Evolutionary conservation across 176 grass and related monocot species (phyloP), one percentile per base, ranked within the genome.

Genomic region (Avena insularis): DNA sequence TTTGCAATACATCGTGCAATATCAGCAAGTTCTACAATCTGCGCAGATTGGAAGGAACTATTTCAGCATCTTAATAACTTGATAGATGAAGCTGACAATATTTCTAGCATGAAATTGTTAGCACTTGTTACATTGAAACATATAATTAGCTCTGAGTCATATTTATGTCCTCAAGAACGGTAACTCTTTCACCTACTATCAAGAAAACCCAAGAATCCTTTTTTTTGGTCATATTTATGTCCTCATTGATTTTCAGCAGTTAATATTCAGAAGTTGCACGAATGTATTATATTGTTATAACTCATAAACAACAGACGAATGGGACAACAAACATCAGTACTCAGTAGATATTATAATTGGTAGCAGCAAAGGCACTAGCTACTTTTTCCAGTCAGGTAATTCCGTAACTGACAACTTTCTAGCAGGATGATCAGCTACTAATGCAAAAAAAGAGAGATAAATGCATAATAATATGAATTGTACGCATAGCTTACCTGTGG

Each of bases 21-120:
- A 94, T 99, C 97, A 90, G 97, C 97, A 89, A 99, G 94, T 90
- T 99, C 94, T 79, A 75, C 83, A 74, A 99, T 96, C 97, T 99
- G 83, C 88, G 89, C 38, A 87, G 10, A 80, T 88, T 83, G 60
- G 75, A 68, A 19, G 56, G 84, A 48, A 54, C 79, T 64, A 77
- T 57, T 36, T 45, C 48, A 83, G 5, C 20, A 87, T 20, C 73
- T 73, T 13, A 21, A 76, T n/a, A 83, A 63, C 68, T 77, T 73
- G 54, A 80, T 38, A 58, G 15, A 78, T 72, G 58, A 55, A 73
- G 48, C 38, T 53, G 15, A 51, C 21, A 13, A 72, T 48, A 67
- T 85, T 80, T 74, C 77, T 23, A 75, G 19, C 25, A 66, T 66
- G 71, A n/a, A 83, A 74, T 45, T 43, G 45, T 57, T 55, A 47